Conservation (phyloP, 1,284 basidiomycete genomes). For the Fomes fomentarius region DNA sequence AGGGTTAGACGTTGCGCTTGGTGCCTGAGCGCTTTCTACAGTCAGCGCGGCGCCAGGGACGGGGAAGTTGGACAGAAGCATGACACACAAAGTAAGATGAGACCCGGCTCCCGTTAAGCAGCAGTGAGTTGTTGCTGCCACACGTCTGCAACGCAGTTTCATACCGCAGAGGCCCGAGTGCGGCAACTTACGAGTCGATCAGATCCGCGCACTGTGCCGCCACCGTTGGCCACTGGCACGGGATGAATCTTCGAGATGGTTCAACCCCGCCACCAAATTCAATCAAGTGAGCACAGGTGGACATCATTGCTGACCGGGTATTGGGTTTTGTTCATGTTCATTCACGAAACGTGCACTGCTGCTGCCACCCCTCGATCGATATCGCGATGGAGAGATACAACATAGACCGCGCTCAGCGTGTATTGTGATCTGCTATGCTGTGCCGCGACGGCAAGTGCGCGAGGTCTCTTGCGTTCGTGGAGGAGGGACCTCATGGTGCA, state of each 20-base stretch:
- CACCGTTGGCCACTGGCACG: no score
- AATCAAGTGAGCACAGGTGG: neutral
- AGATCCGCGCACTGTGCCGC: slow-evolving; percentile 3
- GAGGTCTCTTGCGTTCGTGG: no score
- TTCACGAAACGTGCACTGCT: no score
- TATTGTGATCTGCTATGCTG: neutral
- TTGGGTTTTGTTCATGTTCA: no score
- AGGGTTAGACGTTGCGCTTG: no score
- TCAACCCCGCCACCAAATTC: neutral
- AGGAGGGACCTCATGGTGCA: neutral
- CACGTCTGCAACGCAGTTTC: slow-evolving; percentile 10
- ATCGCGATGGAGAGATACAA: neutral
- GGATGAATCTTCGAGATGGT: no score
- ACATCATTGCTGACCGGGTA: no score
- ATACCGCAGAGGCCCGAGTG: neutral
- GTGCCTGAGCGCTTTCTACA: no score
- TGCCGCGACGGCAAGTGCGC: neutral
- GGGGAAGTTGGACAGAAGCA: neutral
- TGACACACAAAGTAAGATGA: neutral
- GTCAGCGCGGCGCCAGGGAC: no score
- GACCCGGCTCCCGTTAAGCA: neutral
- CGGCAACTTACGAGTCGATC: neutral
- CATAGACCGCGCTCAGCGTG: neutral
- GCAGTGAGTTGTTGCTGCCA: neutral
- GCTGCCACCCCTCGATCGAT: neutral